phyloP scores from a whole-genome alignment of 208 protist species.

The Leishmania major region DNA sequence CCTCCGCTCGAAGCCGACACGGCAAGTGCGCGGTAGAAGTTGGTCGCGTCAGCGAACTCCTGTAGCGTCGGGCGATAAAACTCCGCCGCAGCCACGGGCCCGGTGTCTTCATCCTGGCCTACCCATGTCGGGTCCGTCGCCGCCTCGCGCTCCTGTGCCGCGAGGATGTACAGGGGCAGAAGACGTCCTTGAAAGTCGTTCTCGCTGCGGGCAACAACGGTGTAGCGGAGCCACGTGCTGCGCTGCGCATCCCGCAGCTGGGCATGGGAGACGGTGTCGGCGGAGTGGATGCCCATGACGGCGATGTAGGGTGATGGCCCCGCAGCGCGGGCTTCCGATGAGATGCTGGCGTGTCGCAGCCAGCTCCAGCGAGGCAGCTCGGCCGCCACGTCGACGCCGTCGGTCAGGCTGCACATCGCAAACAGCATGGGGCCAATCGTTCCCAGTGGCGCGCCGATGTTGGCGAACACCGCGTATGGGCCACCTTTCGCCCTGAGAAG shows the following conservation, averaged over 20 bases:
- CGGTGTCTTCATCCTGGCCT: slow-evolving; percentile 1
- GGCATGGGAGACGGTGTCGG: slow-evolving; percentile 4
- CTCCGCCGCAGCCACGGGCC: neutral
- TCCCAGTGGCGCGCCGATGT: slow-evolving; percentile 14
- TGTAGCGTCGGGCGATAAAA: neutral
- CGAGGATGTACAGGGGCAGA: slow-evolving; percentile 25
- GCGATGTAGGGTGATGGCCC: slow-evolving; percentile 9
- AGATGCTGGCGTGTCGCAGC: slow-evolving; percentile 11
- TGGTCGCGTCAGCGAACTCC: slow-evolving; percentile 5
- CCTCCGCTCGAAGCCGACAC: neutral
- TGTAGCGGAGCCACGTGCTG: slow-evolving; percentile 17
- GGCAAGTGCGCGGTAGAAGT: slow-evolving; percentile 1
- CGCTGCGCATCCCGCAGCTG: slow-evolving; percentile 18
- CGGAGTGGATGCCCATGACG: slow-evolving; percentile 27
- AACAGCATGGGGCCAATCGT: slow-evolving; percentile 27
- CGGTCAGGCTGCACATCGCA: slow-evolving; percentile 25
- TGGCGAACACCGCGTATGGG: slow-evolving; percentile 12
- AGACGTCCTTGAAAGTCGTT: slow-evolving; percentile 20
- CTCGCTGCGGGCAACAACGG: slow-evolving; percentile 6
- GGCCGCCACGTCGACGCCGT: slow-evolving; percentile 5
- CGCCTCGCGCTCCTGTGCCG: neutral
- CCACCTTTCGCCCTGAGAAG: neutral
- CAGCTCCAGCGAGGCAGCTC: slow-evolving; percentile 24
- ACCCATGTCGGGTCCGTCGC: neutral
- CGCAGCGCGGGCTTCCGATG: neutral